Evolutionary conservation across 176 grass and related monocot species (phyloP).

Genomic region (Musa itinerans): DNA sequence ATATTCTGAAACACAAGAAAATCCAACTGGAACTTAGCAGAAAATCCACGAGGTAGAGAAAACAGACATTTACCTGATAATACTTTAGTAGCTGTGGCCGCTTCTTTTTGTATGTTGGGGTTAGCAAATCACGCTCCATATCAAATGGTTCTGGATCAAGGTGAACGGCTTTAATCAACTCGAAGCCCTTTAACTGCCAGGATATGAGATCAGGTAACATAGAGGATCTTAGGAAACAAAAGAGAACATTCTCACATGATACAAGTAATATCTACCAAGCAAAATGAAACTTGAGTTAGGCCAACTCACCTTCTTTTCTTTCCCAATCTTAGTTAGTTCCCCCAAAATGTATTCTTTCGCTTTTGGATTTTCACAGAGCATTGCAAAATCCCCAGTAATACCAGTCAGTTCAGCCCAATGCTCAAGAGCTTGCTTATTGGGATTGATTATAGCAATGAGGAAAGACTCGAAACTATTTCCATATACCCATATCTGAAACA

Average conservation of each 20-base stretch:
- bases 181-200: slow-evolving; percentile 84
- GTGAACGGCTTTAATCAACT: slow-evolving; percentile 60
- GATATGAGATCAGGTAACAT: slow-evolving; percentile 11
- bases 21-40: neutral
- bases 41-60: neutral
- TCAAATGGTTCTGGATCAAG: slow-evolving; percentile 74
- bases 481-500: slow-evolving; percentile 71
- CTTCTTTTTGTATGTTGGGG: slow-evolving; percentile 88
- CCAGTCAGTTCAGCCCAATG: slow-evolving; percentile 56
- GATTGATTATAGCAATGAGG: slow-evolving; percentile 76
- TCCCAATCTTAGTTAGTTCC: slow-evolving; percentile 55
- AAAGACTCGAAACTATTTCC: slow-evolving; percentile 86
- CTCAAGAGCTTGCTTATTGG: slow-evolving; percentile 60
- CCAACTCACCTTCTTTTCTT: slow-evolving; percentile 67
- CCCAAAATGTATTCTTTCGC: slow-evolving; percentile 61
- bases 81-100: slow-evolving; percentile 69
- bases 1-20: neutral
- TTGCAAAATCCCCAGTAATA: slow-evolving; percentile 46
- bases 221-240: neutral
- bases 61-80: slow-evolving; percentile 50
- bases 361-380: slow-evolving; percentile 59
- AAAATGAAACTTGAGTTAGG: too few relatives aligned
- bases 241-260: neutral
- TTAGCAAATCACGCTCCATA: slow-evolving; percentile 77
- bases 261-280: too few relatives aligned